Evolutionary conservation across 1,284 basidiomycete genomes (phyloP).

Genomic region (Lignosus rhinocerotis): DNA sequence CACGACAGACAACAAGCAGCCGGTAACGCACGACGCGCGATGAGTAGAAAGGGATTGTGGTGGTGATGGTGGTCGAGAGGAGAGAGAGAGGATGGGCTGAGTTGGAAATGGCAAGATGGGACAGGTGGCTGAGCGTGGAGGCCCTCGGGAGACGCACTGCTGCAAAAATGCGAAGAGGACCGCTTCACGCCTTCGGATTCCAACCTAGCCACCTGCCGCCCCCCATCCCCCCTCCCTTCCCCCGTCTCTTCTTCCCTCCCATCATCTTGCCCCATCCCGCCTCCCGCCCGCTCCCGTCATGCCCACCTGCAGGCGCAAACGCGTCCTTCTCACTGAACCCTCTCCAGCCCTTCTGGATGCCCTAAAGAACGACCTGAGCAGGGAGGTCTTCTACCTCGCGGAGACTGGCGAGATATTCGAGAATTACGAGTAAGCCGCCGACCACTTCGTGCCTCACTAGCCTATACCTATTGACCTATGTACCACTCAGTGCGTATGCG

Average conservation of each 20-base stretch:
- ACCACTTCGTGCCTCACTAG: slow-evolving; percentile 26
- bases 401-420: slow-evolving; percentile 96
- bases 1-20: background rate
- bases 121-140: slow-evolving; percentile 30
- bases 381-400: slow-evolving; percentile 85
- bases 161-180: slow-evolving; percentile 35
- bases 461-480: slow-evolving; percentile 13
- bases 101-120: slow-evolving; percentile 22
- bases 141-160: slow-evolving; percentile 33
- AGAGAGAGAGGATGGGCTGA: slow-evolving; percentile 19
- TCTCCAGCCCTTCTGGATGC: slow-evolving; percentile 66
- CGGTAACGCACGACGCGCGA: background rate
- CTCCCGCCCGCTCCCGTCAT: slow-evolving; percentile 43
- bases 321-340: slow-evolving; percentile 84
- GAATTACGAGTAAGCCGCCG: slow-evolving; percentile 76
- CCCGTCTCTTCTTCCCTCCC: slow-evolving; percentile 26
- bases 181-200: slow-evolving; percentile 35
- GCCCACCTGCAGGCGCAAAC: slow-evolving; percentile 90
- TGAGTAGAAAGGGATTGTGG: background rate
- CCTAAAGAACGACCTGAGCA: slow-evolving; percentile 61
- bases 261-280: slow-evolving; percentile 6
- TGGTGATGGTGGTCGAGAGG: slow-evolving; percentile 13
- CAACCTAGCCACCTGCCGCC: slow-evolving; percentile 33
- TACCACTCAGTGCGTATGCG: slow-evolving; percentile 73
- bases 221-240: slow-evolving; percentile 26